Percentiles rank a stretch among this genome's conserved stretches.
phyloP scores from a whole-genome alignment of 108 stramenopile species.

The Nitzschia sp. region DNA sequence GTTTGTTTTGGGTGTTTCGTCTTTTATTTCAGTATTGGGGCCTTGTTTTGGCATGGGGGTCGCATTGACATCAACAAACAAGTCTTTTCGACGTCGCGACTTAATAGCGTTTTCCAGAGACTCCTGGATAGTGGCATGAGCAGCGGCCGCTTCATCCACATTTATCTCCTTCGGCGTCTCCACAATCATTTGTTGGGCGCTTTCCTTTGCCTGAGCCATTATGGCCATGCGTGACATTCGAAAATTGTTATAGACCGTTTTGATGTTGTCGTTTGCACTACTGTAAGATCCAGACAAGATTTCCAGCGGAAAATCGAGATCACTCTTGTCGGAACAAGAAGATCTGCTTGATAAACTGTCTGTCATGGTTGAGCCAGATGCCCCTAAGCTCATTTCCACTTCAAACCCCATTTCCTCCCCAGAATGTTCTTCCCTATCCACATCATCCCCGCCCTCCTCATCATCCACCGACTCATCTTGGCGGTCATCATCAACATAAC shows the following conservation, averaged over 20 bases:
- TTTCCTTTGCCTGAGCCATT: background rate
- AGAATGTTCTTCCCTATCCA: background rate
- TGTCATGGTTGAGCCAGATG: background rate
- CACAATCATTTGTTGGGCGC: background rate
- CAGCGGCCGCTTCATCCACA: background rate
- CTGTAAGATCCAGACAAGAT: background rate
- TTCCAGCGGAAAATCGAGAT: background rate
- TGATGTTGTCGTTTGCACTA: no score
- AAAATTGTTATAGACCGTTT: background rate
- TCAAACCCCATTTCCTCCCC: slow-evolving; percentile 21
- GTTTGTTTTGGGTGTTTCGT: slow-evolving; percentile 12
- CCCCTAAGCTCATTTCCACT: slow-evolving; percentile 14
- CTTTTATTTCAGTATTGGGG: background rate
- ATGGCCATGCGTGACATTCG: no score
- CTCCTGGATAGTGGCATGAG: background rate
- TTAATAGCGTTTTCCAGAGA: background rate
- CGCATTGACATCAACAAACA: background rate
- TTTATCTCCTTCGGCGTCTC: background rate
- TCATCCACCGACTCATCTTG: background rate
- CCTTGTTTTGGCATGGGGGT: background rate
- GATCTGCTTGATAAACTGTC: background rate
- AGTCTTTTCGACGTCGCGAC: background rate
- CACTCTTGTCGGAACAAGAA: background rate
- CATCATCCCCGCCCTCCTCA: background rate
- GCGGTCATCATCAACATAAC: background rate